Conservation (phyloP, 352 stramenopile genomes). For the Stramenopiles sp. region DNA sequence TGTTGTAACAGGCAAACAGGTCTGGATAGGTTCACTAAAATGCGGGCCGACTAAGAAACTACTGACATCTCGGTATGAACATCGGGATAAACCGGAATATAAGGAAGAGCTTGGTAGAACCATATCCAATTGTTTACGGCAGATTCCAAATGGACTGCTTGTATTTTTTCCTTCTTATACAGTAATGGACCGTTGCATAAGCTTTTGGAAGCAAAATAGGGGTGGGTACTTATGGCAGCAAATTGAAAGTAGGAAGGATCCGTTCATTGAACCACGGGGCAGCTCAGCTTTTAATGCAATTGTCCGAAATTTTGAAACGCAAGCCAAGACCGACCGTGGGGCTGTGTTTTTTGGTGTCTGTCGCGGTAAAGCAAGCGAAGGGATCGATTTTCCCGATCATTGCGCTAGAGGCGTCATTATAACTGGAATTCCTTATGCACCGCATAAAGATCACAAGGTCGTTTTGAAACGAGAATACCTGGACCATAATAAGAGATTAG, state of each 20-base stretch:
- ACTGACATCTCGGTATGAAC: conserved; percentile 82
- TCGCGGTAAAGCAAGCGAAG: conserved; percentile 63
- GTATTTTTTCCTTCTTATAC: conserved; percentile 98
- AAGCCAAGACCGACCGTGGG: not conserved
- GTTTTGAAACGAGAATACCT: conserved; percentile 89
- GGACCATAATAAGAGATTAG: conserved; percentile 34
- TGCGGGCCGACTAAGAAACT: not conserved
- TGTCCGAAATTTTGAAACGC: not conserved
- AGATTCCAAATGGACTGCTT: conserved; percentile 87
- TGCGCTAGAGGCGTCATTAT: conserved; percentile 92
- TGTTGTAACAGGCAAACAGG: conserved; percentile 67
- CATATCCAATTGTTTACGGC: conserved; percentile 69
- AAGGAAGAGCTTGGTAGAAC: conserved; percentile 85
- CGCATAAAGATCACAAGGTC: conserved; percentile 88
- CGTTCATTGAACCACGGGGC: not conserved
- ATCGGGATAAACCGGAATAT: conserved; percentile 73
- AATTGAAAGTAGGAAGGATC: not conserved
- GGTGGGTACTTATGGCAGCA: not conserved
- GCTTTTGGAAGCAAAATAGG: conserved; percentile 45
- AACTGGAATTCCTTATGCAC: conserved; percentile 92
- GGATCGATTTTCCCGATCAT: conserved; percentile 94
- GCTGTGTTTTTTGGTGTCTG: not conserved
- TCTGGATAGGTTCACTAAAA: not conserved
- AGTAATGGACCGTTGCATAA: conserved; percentile 67
- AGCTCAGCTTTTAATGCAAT: not conserved